These are phyloP conservation scores for Dipodascus geniculatus DNA, from an alignment of 805 yeast species.

Conservation along the genomic window DNA sequence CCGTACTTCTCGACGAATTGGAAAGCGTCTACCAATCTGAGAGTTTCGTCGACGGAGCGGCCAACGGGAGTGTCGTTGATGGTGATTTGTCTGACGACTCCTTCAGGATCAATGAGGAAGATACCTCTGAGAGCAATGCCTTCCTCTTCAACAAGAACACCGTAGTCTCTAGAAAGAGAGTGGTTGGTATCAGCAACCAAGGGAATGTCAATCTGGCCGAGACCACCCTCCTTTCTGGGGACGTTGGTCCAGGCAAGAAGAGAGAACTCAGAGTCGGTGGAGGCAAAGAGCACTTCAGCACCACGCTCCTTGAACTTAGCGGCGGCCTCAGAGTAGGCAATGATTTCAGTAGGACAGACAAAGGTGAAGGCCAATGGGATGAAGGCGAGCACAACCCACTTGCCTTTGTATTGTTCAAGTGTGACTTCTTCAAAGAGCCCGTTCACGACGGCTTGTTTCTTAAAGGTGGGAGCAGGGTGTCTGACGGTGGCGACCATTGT, in stretches of 20 bases:
- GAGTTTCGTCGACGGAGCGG: constrained; percentile 95
- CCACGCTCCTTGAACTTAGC: constrained; percentile 80
- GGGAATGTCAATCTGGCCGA: constrained; percentile 91
- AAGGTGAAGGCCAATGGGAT: constrained; percentile 99
- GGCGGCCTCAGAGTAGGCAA: constrained; percentile 95
- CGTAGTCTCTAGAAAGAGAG: constrained; percentile 88
- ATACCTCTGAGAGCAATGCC: constrained; percentile 98
- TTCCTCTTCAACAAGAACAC: constrained; percentile 91
- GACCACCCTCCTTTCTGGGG: constrained; percentile 95
- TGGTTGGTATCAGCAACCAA: constrained; percentile 95
- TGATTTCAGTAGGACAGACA: constrained; percentile 98
- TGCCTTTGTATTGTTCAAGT: constrained; percentile 91
- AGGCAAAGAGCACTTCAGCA: constrained; percentile 85
- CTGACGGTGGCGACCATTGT: constrained; percentile 84
- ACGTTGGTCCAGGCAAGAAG: constrained; percentile 97
- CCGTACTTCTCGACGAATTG: constrained; percentile 99
- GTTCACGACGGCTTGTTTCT: constrained; percentile 93
- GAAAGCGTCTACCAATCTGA: constrained; percentile 97
- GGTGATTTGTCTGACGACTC: constrained; percentile 90
- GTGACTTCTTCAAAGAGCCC: constrained; percentile 93
- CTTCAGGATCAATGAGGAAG: constrained; percentile 95
- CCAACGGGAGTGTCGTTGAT: constrained; percentile 99
- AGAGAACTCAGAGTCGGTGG: constrained; percentile 97
- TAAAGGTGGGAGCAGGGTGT: constrained; percentile 94
- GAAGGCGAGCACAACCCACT: constrained; percentile 95